Evolutionary conservation across 192 early-diverging fungal genomes (phyloP), one percentile per base, ranked within the genome.

Genomic region (Coemansia sp.): DNA sequence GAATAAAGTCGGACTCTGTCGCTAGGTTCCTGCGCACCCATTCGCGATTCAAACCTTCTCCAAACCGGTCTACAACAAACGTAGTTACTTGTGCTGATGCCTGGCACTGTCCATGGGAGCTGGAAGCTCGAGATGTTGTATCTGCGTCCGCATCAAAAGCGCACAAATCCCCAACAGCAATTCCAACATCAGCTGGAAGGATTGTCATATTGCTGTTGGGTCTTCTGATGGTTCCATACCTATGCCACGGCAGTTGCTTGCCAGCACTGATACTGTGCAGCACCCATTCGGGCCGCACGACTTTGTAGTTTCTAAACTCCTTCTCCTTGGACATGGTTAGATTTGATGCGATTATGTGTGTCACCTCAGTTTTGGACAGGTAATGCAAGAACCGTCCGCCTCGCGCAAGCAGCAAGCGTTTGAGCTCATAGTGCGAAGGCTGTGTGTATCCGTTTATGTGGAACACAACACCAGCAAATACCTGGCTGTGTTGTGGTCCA

Each of bases 271-370:
- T 76, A 25, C 85, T 87, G 26, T 97, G 91, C 1, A 81, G 72
- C 7, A 97, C 74, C 95, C 95, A 97, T 25, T 84, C 84, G 23
- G 90, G 89, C 20, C 67, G 84, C 9, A 88, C 90, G 0, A 92
- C 85, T 33, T 84, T 85, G 73, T 90, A 92, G 33, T 77, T 74
- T 25, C 86, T 63, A 60, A 90, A 84, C 53, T 89, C 86, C 42
- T 86, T 81, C 53, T 86, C 85, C 64, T 92, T 92, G 20, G 86
- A 60, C 61, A 85, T 74, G 5, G 90, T 87, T 18, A 92, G 56
- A 21, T 84, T 87, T 18, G 86, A 79, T 1, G 90, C 88, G 35
- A 92, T 78, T 45, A 92, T 90, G 43, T 90, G 87, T 7, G 89
- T 90, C 7, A 87, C 85, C 18, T 82, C 65, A 3, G 74, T 80